These are phyloP conservation scores for Eimeria brunetti DNA, from an alignment of 169 alveolate species.

Conservation along the genomic window DNA sequence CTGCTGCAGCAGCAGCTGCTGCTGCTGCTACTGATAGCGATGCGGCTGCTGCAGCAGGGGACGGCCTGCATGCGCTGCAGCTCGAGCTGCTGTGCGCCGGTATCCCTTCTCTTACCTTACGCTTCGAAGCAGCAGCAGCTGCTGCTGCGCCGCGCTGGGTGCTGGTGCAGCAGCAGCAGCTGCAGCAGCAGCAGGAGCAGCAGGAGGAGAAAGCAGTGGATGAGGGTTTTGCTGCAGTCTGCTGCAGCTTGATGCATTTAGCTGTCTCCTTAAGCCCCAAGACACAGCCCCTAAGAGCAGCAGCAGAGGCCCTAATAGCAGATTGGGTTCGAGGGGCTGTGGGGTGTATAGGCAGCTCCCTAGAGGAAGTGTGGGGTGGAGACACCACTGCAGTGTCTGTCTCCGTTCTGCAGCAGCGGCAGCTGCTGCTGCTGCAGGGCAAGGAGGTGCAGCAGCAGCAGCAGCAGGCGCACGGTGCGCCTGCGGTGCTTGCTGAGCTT, in stretches of 20 bases:
- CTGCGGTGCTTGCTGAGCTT: constrained; percentile 7
- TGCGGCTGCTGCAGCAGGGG: neutral
- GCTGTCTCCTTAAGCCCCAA: neutral
- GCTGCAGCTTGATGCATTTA: neutral
- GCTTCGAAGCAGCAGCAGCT: neutral
- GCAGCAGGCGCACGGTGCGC: neutral
- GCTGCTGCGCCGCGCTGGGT: neutral
- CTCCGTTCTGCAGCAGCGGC: neutral
- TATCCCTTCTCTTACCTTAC: neutral
- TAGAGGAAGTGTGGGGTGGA: constrained; percentile 13
- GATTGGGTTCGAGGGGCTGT: constrained; percentile 9
- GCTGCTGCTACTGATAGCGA: neutral
- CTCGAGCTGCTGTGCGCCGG: neutral
- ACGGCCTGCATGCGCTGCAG: neutral
- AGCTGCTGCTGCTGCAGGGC: neutral
- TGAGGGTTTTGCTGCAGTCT: neutral
- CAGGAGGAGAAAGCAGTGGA: neutral
- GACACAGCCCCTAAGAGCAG: neutral
- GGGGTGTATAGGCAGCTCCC: constrained; percentile 1
- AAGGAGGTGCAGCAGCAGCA: constrained; percentile 2
- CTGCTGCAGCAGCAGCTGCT: constrained; percentile 14
- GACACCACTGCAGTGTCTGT: neutral
- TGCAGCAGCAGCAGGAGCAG: constrained; percentile 12
- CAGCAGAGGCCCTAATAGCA: neutral
- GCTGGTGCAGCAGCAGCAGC: neutral